Evolutionary conservation across 805 yeast genomes (phyloP).

Genomic region (Barnettozyma pratensis): DNA sequence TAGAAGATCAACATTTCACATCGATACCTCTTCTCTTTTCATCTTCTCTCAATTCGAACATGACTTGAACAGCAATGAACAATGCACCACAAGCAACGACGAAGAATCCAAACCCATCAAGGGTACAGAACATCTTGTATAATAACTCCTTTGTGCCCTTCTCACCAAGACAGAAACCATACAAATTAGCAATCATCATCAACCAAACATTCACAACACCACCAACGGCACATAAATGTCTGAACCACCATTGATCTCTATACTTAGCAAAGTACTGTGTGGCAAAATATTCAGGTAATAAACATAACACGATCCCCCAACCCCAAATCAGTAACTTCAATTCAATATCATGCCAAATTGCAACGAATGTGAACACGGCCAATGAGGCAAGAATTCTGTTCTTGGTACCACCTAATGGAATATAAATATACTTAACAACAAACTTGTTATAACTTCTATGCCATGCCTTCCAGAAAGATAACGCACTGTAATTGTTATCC

Average conservation of each 20-base stretch:
- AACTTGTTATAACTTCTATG: constrained; percentile 90
- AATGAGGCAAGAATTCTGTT: constrained; percentile 71
- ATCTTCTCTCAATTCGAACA: constrained; percentile 87
- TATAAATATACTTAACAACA: constrained; percentile 82
- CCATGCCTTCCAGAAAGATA: constrained; percentile 99
- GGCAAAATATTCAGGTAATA: constrained; percentile 78
- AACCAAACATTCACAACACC: constrained; percentile 90
- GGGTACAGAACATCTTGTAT: constrained; percentile 65
- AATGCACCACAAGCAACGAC: constrained; percentile 56
- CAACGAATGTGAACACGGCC: constrained; percentile 90
- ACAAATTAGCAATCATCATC: constrained; percentile 96
- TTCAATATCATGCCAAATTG: constrained; percentile 97
- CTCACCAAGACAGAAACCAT: constrained; percentile 89
- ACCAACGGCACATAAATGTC: constrained; percentile 81
- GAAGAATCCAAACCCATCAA: constrained; percentile 60
- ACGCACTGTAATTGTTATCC: constrained; percentile 87
- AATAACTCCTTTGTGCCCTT: constrained; percentile 74
- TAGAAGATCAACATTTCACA: constrained; percentile 53
- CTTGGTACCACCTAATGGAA: constrained; percentile 83
- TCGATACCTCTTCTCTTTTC: constrained; percentile 82
- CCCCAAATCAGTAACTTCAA: constrained; percentile 89
- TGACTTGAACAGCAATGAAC: constrained; percentile 83
- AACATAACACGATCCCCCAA: constrained; percentile 83
- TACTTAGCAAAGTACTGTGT: constrained; percentile 38
- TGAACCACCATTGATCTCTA: constrained; percentile 56